These are phyloP conservation scores for Diaporthe australafricana DNA, from an alignment of 2,329 filamentous ascomycete species.

Conservation along the genomic window DNA sequence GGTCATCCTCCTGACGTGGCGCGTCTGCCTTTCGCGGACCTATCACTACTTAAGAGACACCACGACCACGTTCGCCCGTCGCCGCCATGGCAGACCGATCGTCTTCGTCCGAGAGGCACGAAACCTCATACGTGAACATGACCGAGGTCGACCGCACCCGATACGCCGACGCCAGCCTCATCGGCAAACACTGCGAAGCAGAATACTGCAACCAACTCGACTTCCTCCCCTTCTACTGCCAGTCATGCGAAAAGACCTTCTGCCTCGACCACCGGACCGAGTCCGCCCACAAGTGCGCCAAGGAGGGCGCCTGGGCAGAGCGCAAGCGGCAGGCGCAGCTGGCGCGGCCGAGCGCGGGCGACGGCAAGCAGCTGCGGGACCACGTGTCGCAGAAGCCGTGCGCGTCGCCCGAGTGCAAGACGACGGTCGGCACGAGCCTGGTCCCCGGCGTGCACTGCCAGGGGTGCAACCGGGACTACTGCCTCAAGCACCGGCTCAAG, in stretches of 20 bases:
- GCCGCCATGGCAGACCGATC: conserved; percentile 66
- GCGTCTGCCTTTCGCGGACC: conserved; percentile 27
- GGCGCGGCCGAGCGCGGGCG: conserved; percentile 64
- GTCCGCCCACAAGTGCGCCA: conserved; percentile 77
- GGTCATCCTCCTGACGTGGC: conserved; percentile 36
- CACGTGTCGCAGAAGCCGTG: conserved; percentile 74
- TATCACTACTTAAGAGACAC: not conserved
- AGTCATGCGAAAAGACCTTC: conserved; percentile 86
- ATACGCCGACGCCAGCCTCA: conserved; percentile 77
- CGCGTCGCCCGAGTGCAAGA: conserved; percentile 74
- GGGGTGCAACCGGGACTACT: conserved; percentile 79
- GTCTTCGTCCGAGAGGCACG: conserved; percentile 50
- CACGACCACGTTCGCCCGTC: not conserved
- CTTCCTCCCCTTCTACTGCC: conserved; percentile 94
- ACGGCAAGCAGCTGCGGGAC: conserved; percentile 65
- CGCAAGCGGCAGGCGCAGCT: conserved; percentile 66
- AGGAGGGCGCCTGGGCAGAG: conserved; percentile 72
- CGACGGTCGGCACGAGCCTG: conserved; percentile 75
- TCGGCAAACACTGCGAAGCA: conserved; percentile 92
- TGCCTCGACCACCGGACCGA: conserved; percentile 96
- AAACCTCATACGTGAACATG: conserved; percentile 77
- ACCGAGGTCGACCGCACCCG: conserved; percentile 61
- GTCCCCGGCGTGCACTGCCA: conserved; percentile 78
- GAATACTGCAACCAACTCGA: conserved; percentile 94
- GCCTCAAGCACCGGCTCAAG: conserved; percentile 79